These are phyloP conservation scores for Fusarium haematococcum DNA, from an alignment of 2,329 filamentous ascomycete species.

Conservation along the genomic window DNA sequence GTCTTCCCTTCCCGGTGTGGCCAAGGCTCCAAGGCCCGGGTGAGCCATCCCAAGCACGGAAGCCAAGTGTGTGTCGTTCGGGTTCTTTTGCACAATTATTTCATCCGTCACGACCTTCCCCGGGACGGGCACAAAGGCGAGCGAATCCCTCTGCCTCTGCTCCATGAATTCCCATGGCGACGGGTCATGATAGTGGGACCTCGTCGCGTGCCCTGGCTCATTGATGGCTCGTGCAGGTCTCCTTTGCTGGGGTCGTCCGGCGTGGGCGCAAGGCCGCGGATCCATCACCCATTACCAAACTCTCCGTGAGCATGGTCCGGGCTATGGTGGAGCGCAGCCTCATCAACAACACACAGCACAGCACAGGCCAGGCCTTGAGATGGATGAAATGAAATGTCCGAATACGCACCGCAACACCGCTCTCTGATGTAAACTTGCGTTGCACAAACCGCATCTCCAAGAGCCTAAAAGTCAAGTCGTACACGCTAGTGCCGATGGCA, in stretches of 20 bases:
- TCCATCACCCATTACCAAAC: slow-evolving; percentile 14
- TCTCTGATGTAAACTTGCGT: background rate
- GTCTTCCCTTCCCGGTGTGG: slow-evolving; percentile 42
- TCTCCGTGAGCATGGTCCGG: slow-evolving; percentile 12
- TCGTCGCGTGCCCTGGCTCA: slow-evolving; percentile 31
- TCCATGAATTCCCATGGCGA: slow-evolving; percentile 33
- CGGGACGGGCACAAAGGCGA: background rate
- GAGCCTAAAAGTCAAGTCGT: background rate
- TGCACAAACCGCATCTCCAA: slow-evolving; percentile 1
- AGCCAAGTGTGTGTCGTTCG: background rate
- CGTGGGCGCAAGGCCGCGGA: slow-evolving; percentile 31
- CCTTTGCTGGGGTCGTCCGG: slow-evolving; percentile 17
- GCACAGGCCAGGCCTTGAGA: background rate
- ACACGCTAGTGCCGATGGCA: slow-evolving; percentile 26
- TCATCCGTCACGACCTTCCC: background rate
- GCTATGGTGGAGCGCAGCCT: slow-evolving; percentile 26
- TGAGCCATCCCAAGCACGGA: background rate
- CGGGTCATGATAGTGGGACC: slow-evolving; percentile 34
- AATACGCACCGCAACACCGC: slow-evolving; percentile 20
- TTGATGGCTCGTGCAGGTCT: slow-evolving; percentile 31
- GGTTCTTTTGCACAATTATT: slow-evolving; percentile 6
- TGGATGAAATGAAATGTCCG: slow-evolving; percentile 14
- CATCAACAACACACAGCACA: slow-evolving; percentile 6
- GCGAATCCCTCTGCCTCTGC: background rate
- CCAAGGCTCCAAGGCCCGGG: slow-evolving; percentile 8